Percentiles rank a stretch among this genome's conserved stretches.
phyloP scores from a whole-genome alignment of 164 flowering plant genomes.

The Umbilicus rupestris region DNA sequence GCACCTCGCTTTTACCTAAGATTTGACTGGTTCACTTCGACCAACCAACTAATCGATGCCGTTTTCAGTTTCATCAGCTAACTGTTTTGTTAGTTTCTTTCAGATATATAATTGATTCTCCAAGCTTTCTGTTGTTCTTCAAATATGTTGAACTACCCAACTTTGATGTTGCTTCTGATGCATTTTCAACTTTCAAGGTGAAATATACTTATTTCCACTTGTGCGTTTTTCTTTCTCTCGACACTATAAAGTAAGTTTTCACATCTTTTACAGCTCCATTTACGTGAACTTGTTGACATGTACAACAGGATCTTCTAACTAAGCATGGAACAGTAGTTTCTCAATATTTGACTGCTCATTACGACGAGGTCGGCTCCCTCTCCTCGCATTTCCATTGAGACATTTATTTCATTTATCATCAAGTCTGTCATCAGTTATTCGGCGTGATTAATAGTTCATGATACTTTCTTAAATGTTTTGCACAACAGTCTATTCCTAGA shows the following conservation, averaged over 20 bases:
- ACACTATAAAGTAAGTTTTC: background rate
- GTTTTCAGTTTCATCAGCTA: constrained; percentile 10
- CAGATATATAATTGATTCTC: constrained; percentile 90
- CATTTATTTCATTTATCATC: background rate
- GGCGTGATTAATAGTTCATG: background rate
- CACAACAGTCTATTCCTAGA: background rate
- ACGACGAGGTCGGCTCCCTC: constrained; percentile 59
- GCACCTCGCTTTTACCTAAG: background rate
- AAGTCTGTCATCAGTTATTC: background rate
- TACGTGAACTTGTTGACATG: background rate
- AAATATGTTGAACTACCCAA: constrained; percentile 88
- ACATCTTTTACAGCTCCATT: background rate
- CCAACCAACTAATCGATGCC: background rate
- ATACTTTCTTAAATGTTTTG: background rate
- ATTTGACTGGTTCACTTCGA: background rate
- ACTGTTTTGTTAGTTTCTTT: constrained; percentile 31
- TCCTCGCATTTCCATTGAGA: background rate
- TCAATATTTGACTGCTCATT: constrained; percentile 57
- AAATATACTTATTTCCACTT: constrained; percentile 16
- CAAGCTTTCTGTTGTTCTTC: constrained; percentile 86
- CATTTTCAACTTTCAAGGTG: constrained; percentile 93
- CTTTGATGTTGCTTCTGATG: constrained; percentile 95
- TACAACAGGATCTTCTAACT: constrained; percentile 82
- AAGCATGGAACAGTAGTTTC: constrained; percentile 64
- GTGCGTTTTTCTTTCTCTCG: constrained; percentile 6